Conservation (phyloP, 2,329 filamentous ascomycete genomes). For the Xylariales sp. region DNA sequence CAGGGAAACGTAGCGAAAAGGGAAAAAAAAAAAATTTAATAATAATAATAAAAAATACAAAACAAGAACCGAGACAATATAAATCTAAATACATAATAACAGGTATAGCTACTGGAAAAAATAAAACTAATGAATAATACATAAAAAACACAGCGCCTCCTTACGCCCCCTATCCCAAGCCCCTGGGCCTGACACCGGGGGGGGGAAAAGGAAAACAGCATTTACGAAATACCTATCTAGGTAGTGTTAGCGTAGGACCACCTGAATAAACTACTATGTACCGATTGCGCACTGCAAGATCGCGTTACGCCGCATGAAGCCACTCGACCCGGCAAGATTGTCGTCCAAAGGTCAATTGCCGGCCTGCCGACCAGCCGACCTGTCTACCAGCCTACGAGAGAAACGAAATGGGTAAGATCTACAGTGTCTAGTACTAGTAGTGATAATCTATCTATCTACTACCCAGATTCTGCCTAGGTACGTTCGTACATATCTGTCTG, state of each 20-base stretch:
- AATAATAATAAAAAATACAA: no score
- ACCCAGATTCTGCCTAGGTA: no score
- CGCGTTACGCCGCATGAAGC: constrained; percentile 46
- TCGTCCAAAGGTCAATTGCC: constrained; percentile 8
- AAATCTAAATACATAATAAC: no score
- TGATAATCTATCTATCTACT: neutral
- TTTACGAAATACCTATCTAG: no score
- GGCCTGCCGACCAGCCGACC: constrained; percentile 11
- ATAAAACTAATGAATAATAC: no score
- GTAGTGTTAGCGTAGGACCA: neutral
- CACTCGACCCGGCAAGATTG: constrained; percentile 13
- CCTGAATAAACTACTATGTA: constrained; percentile 1
- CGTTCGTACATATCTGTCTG: no score
- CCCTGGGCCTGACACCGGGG: constrained; percentile 2
- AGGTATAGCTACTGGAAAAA: no score
- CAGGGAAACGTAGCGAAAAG: neutral
- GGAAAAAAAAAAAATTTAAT: neutral
- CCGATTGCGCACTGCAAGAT: constrained; percentile 45
- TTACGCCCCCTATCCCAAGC: constrained; percentile 16
- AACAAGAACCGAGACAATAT: no score
- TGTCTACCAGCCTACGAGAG: neutral
- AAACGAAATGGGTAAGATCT: neutral
- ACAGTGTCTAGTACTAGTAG: neutral
- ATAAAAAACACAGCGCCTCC: neutral
- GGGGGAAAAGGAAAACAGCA: no score